Conservation (phyloP, 352 stramenopile species). For the Phytophthora quininea region DNA sequence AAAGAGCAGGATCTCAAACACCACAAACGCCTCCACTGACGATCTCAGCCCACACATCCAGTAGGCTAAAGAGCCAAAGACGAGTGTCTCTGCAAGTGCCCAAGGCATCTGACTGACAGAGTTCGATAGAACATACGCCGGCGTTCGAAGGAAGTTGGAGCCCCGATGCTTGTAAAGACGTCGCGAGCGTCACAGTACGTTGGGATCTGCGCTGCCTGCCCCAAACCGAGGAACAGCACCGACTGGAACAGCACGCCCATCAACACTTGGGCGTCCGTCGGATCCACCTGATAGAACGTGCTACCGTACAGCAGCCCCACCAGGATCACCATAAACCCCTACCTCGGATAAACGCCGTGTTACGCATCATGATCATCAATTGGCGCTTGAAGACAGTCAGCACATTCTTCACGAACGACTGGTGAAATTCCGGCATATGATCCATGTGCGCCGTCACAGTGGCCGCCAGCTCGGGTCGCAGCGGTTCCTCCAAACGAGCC, state of each 20-base stretch:
- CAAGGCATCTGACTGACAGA: constrained; percentile 39
- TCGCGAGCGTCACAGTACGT: constrained; percentile 60
- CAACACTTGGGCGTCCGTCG: constrained; percentile 29
- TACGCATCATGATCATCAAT: constrained; percentile 51
- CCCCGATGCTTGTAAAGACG: constrained; percentile 77
- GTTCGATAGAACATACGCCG: constrained; percentile 58
- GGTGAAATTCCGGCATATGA: constrained; percentile 32
- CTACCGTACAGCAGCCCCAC: constrained; percentile 43
- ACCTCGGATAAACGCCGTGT: constrained; percentile 36
- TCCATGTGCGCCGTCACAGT: constrained; percentile 78
- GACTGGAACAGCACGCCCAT: constrained; percentile 74
- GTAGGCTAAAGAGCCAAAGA: not conserved
- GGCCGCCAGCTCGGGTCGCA: constrained; percentile 86
- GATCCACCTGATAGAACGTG: constrained; percentile 40
- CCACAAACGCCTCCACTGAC: not conserved
- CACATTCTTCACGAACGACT: constrained; percentile 16
- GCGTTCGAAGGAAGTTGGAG: constrained; percentile 70
- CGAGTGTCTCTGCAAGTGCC: constrained; percentile 46
- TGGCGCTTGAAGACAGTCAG: constrained; percentile 35
- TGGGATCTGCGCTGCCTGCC: constrained; percentile 67
- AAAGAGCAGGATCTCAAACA: not conserved
- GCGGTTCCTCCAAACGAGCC: constrained; percentile 53
- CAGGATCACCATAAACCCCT: constrained; percentile 35
- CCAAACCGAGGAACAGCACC: constrained; percentile 72
- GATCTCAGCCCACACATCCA: not conserved